These are phyloP conservation scores for Saussurea involucrata DNA, from an alignment of 129 eudicot genomes.

Conservation along the genomic window DNA sequence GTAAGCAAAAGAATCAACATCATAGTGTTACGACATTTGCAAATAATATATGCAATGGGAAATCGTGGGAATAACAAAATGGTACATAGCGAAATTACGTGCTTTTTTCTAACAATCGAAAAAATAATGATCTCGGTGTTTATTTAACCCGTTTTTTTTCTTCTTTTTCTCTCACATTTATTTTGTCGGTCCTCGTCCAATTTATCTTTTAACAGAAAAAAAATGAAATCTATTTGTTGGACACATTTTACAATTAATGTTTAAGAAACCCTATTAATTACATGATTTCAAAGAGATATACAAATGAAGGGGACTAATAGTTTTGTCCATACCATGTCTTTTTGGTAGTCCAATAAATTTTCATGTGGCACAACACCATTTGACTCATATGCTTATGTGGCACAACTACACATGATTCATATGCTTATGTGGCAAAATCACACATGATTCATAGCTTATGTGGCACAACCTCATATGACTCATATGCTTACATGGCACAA, in stretches of 20 bases:
- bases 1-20: too few relatives aligned
- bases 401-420: neutral
- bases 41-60: too few relatives aligned
- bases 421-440: neutral
- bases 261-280: neutral
- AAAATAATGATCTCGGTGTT: too few relatives aligned
- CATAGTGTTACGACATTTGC: too few relatives aligned
- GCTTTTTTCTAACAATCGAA: too few relatives aligned
- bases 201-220: neutral
- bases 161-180: too few relatives aligned
- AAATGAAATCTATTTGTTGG: neutral
- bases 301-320: neutral
- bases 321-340: neutral
- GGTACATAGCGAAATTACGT: too few relatives aligned
- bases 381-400: neutral
- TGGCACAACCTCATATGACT: neutral
- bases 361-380: neutral
- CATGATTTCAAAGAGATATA: neutral
- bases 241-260: neutral
- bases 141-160: too few relatives aligned
- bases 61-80: too few relatives aligned
- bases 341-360: neutral
- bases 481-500: neutral
- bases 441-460: neutral
- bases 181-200: too few relatives aligned